phyloP scores from a whole-genome alignment of 257 asterid genomes.

The Datura wrightii region DNA sequence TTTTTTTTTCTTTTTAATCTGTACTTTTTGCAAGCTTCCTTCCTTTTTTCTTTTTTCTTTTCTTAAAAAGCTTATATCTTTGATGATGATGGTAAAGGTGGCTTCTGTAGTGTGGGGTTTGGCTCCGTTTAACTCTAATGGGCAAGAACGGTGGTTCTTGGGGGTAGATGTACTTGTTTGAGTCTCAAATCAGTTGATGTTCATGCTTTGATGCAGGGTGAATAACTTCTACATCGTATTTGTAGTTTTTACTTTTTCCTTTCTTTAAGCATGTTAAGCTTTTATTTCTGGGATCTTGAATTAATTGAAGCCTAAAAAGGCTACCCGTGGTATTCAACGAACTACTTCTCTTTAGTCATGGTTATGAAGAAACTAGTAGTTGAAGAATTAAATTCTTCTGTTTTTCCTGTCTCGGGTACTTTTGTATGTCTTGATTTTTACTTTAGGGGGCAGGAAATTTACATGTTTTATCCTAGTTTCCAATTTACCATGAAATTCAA shows the following conservation, averaged over 20 bases:
- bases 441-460: background rate
- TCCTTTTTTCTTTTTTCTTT: no score
- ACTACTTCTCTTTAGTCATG: background rate
- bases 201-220: background rate
- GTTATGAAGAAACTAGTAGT: background rate
- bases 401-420: background rate
- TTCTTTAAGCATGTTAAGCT: background rate
- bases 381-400: conserved; percentile 1
- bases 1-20: background rate
- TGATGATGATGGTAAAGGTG: conserved; percentile 14
- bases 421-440: background rate
- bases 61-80: background rate
- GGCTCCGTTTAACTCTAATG: background rate
- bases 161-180: background rate
- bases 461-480: background rate
- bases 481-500: background rate
- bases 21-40: background rate
- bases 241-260: background rate
- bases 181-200: background rate
- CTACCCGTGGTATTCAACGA: background rate
- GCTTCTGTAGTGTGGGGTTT: background rate
- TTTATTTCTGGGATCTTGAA: conserved; percentile 7
- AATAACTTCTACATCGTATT: background rate
- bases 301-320: background rate
- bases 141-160: background rate